Percentiles rank a stretch among this genome's conserved stretches.
Conservation (phyloP, 2,329 filamentous ascomycete genomes). For the Seiridium unicorne region DNA sequence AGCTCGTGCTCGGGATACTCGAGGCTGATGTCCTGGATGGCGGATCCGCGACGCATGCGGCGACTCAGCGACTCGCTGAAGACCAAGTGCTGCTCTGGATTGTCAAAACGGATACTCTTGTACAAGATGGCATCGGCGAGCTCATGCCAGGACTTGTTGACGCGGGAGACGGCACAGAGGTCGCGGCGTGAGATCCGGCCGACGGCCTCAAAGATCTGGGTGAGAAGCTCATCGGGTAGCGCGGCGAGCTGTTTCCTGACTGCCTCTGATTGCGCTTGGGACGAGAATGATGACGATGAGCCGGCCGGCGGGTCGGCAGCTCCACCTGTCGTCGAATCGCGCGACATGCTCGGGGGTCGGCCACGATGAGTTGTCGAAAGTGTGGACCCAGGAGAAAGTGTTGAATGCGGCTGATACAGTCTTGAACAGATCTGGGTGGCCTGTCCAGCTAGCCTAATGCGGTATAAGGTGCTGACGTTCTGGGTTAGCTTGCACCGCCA, state of each 20-base stretch:
- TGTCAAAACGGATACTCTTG: conserved; percentile 43
- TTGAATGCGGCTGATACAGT: background rate
- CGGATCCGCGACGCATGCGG: conserved; percentile 44
- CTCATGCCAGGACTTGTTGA: conserved; percentile 40
- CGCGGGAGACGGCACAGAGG: conserved; percentile 40
- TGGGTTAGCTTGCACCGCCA: background rate
- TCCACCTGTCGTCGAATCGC: background rate
- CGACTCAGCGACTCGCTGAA: conserved; percentile 46
- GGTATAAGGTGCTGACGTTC: background rate
- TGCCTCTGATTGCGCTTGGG: background rate
- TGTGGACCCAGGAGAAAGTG: background rate
- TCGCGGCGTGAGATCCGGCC: conserved; percentile 31
- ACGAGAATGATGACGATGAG: background rate
- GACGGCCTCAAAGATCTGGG: conserved; percentile 36
- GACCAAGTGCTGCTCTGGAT: conserved; percentile 44
- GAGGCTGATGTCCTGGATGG: conserved; percentile 43
- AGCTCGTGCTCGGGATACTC: conserved; percentile 43
- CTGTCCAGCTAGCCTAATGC: background rate
- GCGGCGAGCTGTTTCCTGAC: conserved; percentile 12
- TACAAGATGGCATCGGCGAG: conserved; percentile 47
- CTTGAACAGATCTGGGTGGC: background rate
- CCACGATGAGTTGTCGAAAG: background rate
- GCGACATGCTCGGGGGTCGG: background rate
- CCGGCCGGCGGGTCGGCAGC: background rate
- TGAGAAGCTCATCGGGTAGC: conserved; percentile 38